These are phyloP conservation scores for Epichloe bromicola DNA, from an alignment of 2,329 filamentous ascomycete species.

Conservation along the genomic window DNA sequence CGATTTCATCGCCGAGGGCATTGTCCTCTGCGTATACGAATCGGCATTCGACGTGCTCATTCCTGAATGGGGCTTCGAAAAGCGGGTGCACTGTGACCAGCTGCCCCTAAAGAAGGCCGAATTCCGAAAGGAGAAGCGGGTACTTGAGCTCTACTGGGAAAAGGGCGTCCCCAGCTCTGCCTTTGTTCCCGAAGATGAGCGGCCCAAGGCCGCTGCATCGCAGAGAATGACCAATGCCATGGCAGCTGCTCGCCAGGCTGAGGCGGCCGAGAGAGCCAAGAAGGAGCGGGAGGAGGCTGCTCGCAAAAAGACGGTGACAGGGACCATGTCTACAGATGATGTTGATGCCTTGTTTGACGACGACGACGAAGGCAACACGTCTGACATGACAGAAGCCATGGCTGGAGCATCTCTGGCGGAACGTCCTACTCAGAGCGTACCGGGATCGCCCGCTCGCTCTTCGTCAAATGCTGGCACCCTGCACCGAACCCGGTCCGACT, in stretches of 20 bases:
- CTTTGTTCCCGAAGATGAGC: conserved; percentile 93
- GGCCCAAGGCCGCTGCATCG: conserved; percentile 67
- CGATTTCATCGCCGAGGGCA: conserved; percentile 88
- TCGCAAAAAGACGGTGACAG: conserved; percentile 87
- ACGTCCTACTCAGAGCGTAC: conserved; percentile 88
- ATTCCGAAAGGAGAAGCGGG: conserved; percentile 88
- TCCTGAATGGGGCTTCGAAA: conserved; percentile 96
- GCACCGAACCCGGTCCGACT: conserved; percentile 85
- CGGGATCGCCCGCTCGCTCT: conserved; percentile 74
- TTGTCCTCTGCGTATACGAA: conserved; percentile 95
- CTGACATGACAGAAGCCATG: conserved; percentile 81
- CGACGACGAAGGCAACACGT: conserved; percentile 77
- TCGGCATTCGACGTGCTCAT: conserved; percentile 97
- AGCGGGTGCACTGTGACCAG: conserved; percentile 97
- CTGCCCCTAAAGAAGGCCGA: conserved; percentile 98
- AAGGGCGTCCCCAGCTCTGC: conserved; percentile 95
- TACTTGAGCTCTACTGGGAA: conserved; percentile 98
- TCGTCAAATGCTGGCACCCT: conserved; percentile 54
- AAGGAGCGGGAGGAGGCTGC: conserved; percentile 85
- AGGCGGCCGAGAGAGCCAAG: conserved; percentile 66
- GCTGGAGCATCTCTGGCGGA: conserved; percentile 81
- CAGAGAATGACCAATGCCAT: conserved; percentile 63
- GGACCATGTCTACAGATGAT: conserved; percentile 85
- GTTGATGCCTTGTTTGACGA: conserved; percentile 94
- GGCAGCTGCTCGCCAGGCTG: conserved; percentile 65